Base-by-base conservation (phyloP, 1,284 basidiomycete species). In the Cryptococcus sp. region DNA sequence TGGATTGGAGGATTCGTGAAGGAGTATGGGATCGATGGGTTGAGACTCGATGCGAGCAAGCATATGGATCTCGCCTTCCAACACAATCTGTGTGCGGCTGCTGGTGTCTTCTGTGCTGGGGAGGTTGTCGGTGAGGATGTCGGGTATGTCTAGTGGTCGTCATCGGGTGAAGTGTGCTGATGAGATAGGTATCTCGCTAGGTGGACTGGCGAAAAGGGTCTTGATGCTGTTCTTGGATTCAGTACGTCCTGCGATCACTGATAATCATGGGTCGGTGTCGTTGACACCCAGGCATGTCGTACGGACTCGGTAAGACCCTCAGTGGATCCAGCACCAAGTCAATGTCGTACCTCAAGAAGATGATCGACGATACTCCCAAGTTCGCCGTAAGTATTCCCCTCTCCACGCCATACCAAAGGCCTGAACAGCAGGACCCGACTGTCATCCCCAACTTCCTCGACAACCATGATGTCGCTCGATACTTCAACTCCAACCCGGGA, bases 21-120 rank as follows among this genome's bases (percentile, higher is more conserved):
- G 54, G 81, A 83, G 55, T 88, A 84, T 61, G 72, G 74, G 21
- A 82, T 86, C 53, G 70, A 72, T 46, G 68, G 72, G 2, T 77
- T 89, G 50, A 81, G 87, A 24, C 83, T 90, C 60, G 88, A 90
- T 53, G 82, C 82, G 34, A 82, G 81, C 34, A 86, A 85, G 81
- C 85, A 73, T 52, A 70, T 74, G 56, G 48, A 46, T 37, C 55
- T 55, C 22, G 45, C 56, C 2, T 69, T 66, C 57, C 69, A 67
- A 58, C 56, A 64, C 1, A 70, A 68, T 1, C 88, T 91, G 63
- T 85, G 82, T 60, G 72, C 73, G 28, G 79, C 79, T 24, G 85
- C 86, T 0, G 86, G 84, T 1, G 83, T 88, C 25, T 90, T 87
- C 73, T 87, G 85, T 54, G 85, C 88, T 45, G 88, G 88, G 32